Percentiles rank a stretch among this genome's conserved stretches.
Conservation (phyloP, 495 filamentous ascomycete genomes). For the Pyronema omphalodes region DNA sequence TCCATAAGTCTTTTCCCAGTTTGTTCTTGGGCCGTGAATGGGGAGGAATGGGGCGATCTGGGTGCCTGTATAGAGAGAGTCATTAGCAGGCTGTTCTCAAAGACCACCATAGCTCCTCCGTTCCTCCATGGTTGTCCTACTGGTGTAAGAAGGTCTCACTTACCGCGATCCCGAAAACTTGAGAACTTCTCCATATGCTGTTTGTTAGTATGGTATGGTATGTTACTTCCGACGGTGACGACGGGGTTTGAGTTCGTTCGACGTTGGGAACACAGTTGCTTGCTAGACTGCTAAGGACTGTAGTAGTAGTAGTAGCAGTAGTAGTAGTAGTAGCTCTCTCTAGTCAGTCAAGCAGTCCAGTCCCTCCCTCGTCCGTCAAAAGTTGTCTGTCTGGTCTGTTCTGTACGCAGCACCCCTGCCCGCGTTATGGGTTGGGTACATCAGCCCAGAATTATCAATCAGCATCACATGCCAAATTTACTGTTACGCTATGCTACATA, state of each 20-base stretch:
- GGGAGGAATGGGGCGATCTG: conserved; percentile 94
- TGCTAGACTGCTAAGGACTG: too few species aligned
- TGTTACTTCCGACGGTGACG: too few species aligned
- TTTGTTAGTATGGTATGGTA: too few species aligned
- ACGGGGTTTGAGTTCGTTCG: too few species aligned
- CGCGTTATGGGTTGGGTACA: not conserved
- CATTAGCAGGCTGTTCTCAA: not conserved
- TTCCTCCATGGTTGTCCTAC: not conserved
- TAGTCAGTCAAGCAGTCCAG: too few species aligned
- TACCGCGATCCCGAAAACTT: conserved; percentile 86
- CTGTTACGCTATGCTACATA: too few species aligned
- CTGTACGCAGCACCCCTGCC: not conserved
- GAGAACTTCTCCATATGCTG: conserved; percentile 84
- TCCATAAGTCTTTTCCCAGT: conserved; percentile 42
- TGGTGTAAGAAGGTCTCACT: conserved; percentile 9
- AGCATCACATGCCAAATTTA: too few species aligned
- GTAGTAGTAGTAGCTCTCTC: too few species aligned
- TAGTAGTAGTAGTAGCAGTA: too few species aligned
- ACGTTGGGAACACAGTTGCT: too few species aligned
- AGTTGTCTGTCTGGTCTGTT: conserved; percentile 68
- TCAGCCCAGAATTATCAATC: too few species aligned
- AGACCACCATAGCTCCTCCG: conserved; percentile 4
- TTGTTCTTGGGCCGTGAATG: conserved; percentile 40
- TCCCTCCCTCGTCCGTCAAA: conserved; percentile 24
- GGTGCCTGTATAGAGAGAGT: conserved; percentile 44